A percentile compares a stretch with the other conserved stretches of the same genome.
Conservation (phyloP, 352 stramenopile species). For the Hyaloperonospora arabidopsidis region DNA sequence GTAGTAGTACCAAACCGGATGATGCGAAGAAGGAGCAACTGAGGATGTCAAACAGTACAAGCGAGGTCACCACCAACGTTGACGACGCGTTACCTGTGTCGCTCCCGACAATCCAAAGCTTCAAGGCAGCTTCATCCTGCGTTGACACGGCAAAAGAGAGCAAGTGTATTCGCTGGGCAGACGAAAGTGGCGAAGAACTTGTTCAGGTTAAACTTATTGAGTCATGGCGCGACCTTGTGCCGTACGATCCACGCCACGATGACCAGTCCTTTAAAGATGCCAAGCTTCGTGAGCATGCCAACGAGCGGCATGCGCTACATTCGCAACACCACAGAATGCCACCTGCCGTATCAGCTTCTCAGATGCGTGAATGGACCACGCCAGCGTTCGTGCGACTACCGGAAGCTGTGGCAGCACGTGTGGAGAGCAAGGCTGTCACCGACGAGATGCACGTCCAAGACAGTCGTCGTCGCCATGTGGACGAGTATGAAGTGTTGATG, state of each 20-base stretch:
- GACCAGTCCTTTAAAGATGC: slow-evolving; percentile 76
- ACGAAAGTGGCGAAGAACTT: slow-evolving; percentile 67
- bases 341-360: slow-evolving; percentile 33
- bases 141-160: slow-evolving; percentile 27
- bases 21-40: slow-evolving; percentile 16
- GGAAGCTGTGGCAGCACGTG: slow-evolving; percentile 40
- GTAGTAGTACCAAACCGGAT: slow-evolving; percentile 9
- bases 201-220: slow-evolving; percentile 81
- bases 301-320: slow-evolving; percentile 57
- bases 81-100: slow-evolving; percentile 41
- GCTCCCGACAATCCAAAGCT: slow-evolving; percentile 78
- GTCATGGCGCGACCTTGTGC: slow-evolving; percentile 75
- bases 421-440: slow-evolving; percentile 27
- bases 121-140: slow-evolving; percentile 45
- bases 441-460: slow-evolving; percentile 63
- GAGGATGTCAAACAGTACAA: slow-evolving; percentile 14
- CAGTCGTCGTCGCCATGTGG: slow-evolving; percentile 62
- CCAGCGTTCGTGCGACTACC: slow-evolving; percentile 57
- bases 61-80: slow-evolving; percentile 22
- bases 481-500: slow-evolving; percentile 78
- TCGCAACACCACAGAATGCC: slow-evolving; percentile 69
- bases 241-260: slow-evolving; percentile 44
- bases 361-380: slow-evolving; percentile 57
- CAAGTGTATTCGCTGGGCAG: slow-evolving; percentile 76
- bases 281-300: slow-evolving; percentile 78